Evolutionary conservation across 2,329 filamentous ascomycete genomes (phyloP).

Genomic region (Fusarium gaditjirri): DNA sequence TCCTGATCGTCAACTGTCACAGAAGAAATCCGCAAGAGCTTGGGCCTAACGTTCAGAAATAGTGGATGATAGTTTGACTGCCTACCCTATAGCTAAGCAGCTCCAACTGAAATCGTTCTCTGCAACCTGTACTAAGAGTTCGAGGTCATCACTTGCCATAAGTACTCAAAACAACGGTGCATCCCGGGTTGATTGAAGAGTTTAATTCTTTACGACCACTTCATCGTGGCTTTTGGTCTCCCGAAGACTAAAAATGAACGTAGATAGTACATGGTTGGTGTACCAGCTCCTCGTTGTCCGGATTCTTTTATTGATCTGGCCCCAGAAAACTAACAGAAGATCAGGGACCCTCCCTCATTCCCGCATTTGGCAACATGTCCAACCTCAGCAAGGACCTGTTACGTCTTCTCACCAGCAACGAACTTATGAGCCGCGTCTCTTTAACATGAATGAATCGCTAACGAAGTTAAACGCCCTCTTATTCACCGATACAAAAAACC

Average conservation of each 20-base stretch:
- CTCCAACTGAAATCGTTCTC: neutral
- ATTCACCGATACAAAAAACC: neutral
- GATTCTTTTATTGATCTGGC: neutral
- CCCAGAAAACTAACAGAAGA: conserved; percentile 22
- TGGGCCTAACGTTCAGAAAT: conserved; percentile 4
- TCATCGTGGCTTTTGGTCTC: neutral
- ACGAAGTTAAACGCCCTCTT: neutral
- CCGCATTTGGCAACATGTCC: conserved; percentile 8
- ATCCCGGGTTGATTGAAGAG: neutral
- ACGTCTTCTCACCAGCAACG: conserved; percentile 5
- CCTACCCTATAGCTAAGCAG: conserved; percentile 18
- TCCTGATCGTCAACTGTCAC: neutral
- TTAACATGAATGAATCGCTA: neutral
- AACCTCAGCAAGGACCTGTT: conserved; percentile 18
- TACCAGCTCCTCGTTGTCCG: neutral
- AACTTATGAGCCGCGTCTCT: neutral
- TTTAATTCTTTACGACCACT: neutral
- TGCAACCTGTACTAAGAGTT: neutral
- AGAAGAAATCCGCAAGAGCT: conserved; percentile 24
- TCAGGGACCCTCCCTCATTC: conserved; percentile 10
- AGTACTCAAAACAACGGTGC: neutral
- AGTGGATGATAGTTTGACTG: neutral
- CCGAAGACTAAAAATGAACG: neutral
- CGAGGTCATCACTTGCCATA: neutral
- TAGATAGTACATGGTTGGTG: too few relatives aligned